phyloP scores from a whole-genome alignment of 805 yeast genomes.

The Candida ortonii region DNA sequence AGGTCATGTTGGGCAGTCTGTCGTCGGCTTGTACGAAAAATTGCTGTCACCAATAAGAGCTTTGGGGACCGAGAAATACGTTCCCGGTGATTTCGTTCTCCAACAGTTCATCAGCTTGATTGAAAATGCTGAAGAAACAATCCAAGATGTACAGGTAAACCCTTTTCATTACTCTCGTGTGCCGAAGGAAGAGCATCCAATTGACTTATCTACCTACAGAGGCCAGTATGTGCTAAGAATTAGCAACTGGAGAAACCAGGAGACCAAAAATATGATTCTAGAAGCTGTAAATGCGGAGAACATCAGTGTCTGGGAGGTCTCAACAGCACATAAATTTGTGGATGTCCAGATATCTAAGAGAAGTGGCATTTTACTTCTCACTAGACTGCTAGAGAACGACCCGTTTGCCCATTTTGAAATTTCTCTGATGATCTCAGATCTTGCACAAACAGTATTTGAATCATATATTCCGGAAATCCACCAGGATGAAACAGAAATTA shows the following conservation, averaged over 20 bases:
- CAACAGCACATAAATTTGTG: conserved; percentile 38
- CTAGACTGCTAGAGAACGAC: conserved; percentile 3
- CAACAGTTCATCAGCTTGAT: too few species aligned
- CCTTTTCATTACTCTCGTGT: conserved; percentile 33
- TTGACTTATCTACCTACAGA: conserved; percentile 40
- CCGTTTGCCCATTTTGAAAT: conserved; percentile 25
- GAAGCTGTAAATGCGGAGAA: conserved; percentile 17
- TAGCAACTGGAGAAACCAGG: conserved; percentile 25
- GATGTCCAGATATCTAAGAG: conserved; percentile 40
- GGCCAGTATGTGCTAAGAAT: conserved; percentile 47
- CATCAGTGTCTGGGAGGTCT: conserved; percentile 50
- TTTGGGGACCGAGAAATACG: too few species aligned
- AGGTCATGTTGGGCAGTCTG: too few species aligned
- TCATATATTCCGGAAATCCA: conserved; percentile 41
- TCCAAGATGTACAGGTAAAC: conserved; percentile 1
- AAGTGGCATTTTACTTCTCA: conserved; percentile 25
- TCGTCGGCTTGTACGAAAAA: too few species aligned
- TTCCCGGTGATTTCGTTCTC: too few species aligned
- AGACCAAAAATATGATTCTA: conserved; percentile 23
- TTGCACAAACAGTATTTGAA: conserved; percentile 55
- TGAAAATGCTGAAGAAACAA: too few species aligned
- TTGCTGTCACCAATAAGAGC: too few species aligned
- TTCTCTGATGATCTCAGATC: conserved; percentile 50
- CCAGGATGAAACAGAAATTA: conserved; percentile 3
- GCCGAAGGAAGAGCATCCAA: conserved; percentile 33